A percentile compares a stretch with the other conserved stretches of the same genome.
These are phyloP conservation scores for Circinella umbellata DNA, from an alignment of 371 early-diverging fungal genomes.

Conservation along the genomic window DNA sequence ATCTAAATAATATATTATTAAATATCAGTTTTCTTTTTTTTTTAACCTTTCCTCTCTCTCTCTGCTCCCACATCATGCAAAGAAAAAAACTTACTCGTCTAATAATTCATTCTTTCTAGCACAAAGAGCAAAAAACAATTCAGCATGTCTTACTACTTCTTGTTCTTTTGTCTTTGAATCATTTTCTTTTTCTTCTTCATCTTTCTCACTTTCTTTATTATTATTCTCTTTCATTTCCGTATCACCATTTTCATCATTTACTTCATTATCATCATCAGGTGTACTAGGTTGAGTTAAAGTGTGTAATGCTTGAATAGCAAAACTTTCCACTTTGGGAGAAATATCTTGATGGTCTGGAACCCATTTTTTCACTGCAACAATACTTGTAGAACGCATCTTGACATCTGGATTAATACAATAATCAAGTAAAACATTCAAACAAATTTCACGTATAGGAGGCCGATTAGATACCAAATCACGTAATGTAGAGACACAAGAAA, in stretches of 20 bases:
- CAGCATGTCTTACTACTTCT: constrained; percentile 44
- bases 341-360: constrained; percentile 58
- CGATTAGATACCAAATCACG: constrained; percentile 38
- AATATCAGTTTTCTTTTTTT: neutral
- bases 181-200: constrained; percentile 15
- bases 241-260: constrained; percentile 16
- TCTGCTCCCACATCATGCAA: neutral
- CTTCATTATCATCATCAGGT: neutral
- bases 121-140: constrained; percentile 50
- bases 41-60: neutral
- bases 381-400: constrained; percentile 55
- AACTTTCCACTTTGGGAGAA: constrained; percentile 51
- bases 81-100: constrained; percentile 37
- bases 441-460: constrained; percentile 33
- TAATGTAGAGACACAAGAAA: constrained; percentile 41
- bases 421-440: constrained; percentile 42
- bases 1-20: constrained; percentile 29
- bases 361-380: constrained; percentile 69
- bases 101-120: constrained; percentile 42
- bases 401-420: constrained; percentile 40
- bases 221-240: constrained; percentile 3
- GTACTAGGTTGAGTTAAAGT: constrained; percentile 21
- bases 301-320: constrained; percentile 51
- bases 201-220: neutral
- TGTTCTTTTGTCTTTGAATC: constrained; percentile 22